phyloP scores from a whole-genome alignment of 202 grass and related monocot genomes.

The Dendrocalamus latiflorus region DNA sequence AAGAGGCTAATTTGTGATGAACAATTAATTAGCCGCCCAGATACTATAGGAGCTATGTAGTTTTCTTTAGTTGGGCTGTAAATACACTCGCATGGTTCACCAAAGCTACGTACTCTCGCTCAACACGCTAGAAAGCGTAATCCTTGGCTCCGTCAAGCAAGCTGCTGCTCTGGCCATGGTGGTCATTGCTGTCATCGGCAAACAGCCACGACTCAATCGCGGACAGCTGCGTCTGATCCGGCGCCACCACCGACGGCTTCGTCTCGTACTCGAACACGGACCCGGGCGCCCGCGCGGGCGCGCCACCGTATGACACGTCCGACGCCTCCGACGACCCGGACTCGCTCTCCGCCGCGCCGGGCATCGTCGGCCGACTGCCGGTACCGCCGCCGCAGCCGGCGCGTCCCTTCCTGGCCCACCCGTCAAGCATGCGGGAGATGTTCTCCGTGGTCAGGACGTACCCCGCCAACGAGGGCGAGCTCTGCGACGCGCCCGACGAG shows the following conservation, averaged over 20 bases:
- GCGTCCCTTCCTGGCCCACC: constrained; percentile 38
- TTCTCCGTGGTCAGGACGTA: constrained; percentile 56
- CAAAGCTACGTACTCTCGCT: background rate
- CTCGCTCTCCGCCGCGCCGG: constrained; percentile 30
- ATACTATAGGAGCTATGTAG: constrained; percentile 44
- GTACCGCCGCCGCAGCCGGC: background rate
- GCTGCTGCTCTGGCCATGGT: constrained; percentile 31
- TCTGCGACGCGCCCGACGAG: constrained; percentile 38
- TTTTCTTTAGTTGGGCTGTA: constrained; percentile 34
- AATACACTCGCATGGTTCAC: background rate
- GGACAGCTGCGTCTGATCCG: constrained; percentile 34
- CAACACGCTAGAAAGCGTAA: constrained; percentile 36
- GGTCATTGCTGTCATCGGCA: constrained; percentile 41
- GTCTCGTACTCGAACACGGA: constrained; percentile 23
- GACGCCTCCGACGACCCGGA: constrained; percentile 47
- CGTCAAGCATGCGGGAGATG: constrained; percentile 65
- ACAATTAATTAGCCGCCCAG: background rate
- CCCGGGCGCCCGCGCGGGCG: background rate
- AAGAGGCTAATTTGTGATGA: background rate
- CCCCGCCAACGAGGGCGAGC: constrained; percentile 27
- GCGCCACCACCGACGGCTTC: background rate
- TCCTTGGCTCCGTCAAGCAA: constrained; percentile 38
- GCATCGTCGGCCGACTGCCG: background rate
- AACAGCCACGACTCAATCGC: constrained; percentile 68
- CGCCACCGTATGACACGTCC: constrained; percentile 31